Base-by-base conservation (phyloP, 129 eudicot genomes). In the carrot (Daucus carota) region DNA sequence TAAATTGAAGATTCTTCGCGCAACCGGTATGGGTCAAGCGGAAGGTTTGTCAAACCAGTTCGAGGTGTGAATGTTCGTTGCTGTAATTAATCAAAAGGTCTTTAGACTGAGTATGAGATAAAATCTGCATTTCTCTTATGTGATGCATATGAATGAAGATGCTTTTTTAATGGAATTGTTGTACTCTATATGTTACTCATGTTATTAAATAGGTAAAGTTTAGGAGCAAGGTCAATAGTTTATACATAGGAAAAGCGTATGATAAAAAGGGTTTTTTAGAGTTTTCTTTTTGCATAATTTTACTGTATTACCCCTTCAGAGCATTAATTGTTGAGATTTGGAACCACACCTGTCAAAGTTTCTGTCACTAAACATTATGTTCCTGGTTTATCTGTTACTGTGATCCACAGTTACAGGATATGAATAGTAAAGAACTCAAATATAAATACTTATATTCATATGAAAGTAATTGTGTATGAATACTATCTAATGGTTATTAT, bases 401-500 rank as follows among this genome's bases (percentile, higher is more conserved):
- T 18, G n/a, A 22, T 50, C 26, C 60, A 60, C 67, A 9, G 34
- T 10, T 60, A 26, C 34, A 10, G 17, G 34, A 8, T 60, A 60
- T 60, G 43, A 20, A 18, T 68, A 17, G n/a, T 69, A 0, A 62
- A 62, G 2, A 31, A 62, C 14, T 62, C 12, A 5, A 29, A 29
- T 12, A 62, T 62, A 28, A 29, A 54, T 54, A 60, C 5, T 28
- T 29, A 11, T 31, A 2, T 62, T 62, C 3, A 2, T 62, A 29
- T 62, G 36, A 31, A 22, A 16, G 24, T 38, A 10, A 43, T 66
- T 65, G 11, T 16, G 6, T 41, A n/a, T 46, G 15, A 18, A 46
- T 80, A 38, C 67, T 62, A 72, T 68, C 62, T 73, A 38, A 79
- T n/a, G n/a, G n/a, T 69, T 34, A 69, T 31, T n/a, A 36, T 76